Evolutionary conservation across 2,329 filamentous ascomycete species (phyloP).

Genomic region (Aspergillus quadrilineatus): DNA sequence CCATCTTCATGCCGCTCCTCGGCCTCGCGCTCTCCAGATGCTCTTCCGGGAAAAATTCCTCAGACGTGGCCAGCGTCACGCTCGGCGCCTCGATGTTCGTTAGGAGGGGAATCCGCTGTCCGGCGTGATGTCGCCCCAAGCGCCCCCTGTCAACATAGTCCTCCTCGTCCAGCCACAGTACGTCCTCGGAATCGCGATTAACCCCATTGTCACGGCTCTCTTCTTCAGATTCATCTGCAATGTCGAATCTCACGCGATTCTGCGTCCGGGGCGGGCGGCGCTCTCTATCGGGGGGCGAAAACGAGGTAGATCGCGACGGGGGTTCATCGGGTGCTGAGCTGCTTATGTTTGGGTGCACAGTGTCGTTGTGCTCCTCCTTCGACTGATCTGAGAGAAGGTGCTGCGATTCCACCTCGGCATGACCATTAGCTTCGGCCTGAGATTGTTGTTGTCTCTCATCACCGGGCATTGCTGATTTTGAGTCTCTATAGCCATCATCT

Average conservation of each 20-base stretch:
- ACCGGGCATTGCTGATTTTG: constrained; percentile 42
- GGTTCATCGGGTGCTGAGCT: constrained; percentile 22
- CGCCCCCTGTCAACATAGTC: constrained; percentile 55
- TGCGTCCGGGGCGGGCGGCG: constrained; percentile 59
- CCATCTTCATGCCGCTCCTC: constrained; percentile 79
- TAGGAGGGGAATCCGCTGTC: constrained; percentile 66
- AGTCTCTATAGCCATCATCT: constrained; percentile 19
- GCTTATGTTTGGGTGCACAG: constrained; percentile 25
- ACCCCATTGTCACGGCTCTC: constrained; percentile 35
- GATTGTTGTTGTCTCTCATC: constrained; percentile 39
- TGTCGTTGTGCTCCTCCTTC: constrained; percentile 30
- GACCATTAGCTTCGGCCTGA: constrained; percentile 31
- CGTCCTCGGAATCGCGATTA: constrained; percentile 28
- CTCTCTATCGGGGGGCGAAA: constrained; percentile 41
- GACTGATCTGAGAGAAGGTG: constrained; percentile 33
- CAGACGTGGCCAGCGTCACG: constrained; percentile 65
- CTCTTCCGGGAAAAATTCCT: constrained; percentile 58
- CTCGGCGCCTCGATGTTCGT: constrained; percentile 82
- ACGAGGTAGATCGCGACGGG: constrained; percentile 44
- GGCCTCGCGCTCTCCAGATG: constrained; percentile 65
- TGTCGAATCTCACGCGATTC: constrained; percentile 74
- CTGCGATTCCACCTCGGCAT: constrained; percentile 33
- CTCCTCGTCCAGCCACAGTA: constrained; percentile 56
- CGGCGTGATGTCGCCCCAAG: constrained; percentile 39
- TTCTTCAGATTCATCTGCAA: constrained; percentile 34